Evolutionary conservation across 495 filamentous ascomycete species (phyloP).

Genomic region (Chaetomium tenue): DNA sequence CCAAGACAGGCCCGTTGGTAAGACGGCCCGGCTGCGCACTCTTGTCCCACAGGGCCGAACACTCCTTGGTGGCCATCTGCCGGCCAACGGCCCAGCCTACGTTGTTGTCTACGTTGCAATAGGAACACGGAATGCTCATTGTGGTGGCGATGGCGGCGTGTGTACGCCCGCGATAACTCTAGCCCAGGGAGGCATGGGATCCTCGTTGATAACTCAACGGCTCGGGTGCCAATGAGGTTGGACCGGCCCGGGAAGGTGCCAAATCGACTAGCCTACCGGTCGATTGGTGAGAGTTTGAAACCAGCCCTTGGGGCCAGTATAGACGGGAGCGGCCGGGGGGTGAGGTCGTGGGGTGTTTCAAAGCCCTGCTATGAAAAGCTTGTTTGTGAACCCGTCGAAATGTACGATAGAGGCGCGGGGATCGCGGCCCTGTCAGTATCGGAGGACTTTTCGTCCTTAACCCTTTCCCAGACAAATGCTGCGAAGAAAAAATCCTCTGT

Average conservation of each 20-base stretch:
- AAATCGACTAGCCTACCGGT: not conserved
- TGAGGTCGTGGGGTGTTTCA: not conserved
- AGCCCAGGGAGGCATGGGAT: not conserved
- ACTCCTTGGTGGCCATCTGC: not conserved
- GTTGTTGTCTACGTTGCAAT: not conserved
- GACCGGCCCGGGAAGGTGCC: not conserved
- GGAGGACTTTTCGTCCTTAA: not conserved
- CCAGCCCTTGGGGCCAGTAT: not conserved
- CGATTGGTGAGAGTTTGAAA: not conserved
- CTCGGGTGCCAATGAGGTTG: not conserved
- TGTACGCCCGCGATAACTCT: not conserved
- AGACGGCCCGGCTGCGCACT: not conserved
- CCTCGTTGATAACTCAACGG: too few relatives aligned
- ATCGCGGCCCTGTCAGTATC: not conserved
- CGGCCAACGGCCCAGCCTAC: not conserved
- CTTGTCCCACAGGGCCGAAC: not conserved
- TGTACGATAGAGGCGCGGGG: not conserved
- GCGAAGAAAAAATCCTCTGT: not conserved
- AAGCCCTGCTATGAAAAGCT: conserved; percentile 3
- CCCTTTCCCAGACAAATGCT: not conserved
- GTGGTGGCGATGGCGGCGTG: not conserved
- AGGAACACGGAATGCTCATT: not conserved
- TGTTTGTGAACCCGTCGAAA: not conserved
- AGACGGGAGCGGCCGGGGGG: not conserved
- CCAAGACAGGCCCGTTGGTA: not conserved